These are phyloP conservation scores for Alternaria rosae DNA, from an alignment of 2,329 filamentous ascomycete species.

Conservation along the genomic window DNA sequence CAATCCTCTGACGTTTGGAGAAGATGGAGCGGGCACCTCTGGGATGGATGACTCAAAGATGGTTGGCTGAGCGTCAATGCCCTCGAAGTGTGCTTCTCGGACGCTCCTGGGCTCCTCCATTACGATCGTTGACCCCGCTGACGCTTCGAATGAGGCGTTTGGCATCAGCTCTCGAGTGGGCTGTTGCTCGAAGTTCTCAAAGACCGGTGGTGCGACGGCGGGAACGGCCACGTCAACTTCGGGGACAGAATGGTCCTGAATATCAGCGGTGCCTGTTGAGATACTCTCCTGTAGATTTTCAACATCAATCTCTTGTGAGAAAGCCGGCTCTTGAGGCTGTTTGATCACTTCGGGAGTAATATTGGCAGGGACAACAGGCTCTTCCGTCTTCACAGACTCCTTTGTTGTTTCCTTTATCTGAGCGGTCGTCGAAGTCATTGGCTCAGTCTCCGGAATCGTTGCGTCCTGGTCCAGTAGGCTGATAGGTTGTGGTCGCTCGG, in stretches of 20 bases:
- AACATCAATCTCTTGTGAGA: not conserved
- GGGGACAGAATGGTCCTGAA: constrained; percentile 6
- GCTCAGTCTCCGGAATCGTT: not conserved
- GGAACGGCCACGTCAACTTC: not conserved
- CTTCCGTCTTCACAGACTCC: not conserved
- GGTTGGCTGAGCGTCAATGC: constrained; percentile 3
- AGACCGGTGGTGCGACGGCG: not conserved
- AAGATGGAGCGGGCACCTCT: not conserved
- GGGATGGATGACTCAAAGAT: not conserved
- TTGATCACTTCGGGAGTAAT: not conserved
- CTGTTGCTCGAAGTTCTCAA: not conserved
- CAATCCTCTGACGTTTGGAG: not conserved
- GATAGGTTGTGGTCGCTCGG: not conserved
- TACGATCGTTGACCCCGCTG: not conserved
- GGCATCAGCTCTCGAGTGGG: not conserved
- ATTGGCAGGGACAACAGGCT: not conserved
- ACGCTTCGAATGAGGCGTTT: constrained; percentile 1
- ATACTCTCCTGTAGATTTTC: not conserved
- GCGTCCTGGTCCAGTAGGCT: not conserved
- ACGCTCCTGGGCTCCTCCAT: constrained; percentile 8
- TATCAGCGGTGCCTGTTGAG: not conserved
- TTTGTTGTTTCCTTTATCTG: not conserved
- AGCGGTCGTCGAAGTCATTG: not conserved
- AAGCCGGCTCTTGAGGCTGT: not conserved
- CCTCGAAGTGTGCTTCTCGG: not conserved